Conservation (phyloP, 106 monocot species). For the Dioscorea dumetorum region DNA sequence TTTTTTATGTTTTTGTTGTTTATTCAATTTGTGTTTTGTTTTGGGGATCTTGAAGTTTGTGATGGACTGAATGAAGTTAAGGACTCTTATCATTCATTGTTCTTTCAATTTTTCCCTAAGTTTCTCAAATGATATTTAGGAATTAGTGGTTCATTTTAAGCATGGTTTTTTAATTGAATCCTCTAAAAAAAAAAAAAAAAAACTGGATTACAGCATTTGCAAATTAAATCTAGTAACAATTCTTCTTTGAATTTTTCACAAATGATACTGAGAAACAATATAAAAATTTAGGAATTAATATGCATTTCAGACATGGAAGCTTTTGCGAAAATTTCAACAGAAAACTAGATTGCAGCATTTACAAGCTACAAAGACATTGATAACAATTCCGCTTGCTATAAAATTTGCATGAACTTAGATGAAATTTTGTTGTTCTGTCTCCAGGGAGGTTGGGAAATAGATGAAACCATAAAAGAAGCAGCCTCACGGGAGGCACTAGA, state of each 20-base stretch:
- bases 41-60: too few relatives aligned
- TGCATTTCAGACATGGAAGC: not conserved
- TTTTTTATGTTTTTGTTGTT: too few relatives aligned
- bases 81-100: too few relatives aligned
- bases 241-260: not conserved
- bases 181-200: not conserved
- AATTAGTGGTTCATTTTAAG: not conserved
- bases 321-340: not conserved
- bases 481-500: slow-evolving; percentile 49
- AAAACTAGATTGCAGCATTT: not conserved
- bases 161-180: not conserved
- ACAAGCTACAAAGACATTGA: not conserved
- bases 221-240: not conserved
- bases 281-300: not conserved
- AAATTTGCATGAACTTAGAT: not conserved
- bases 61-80: too few relatives aligned
- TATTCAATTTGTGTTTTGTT: too few relatives aligned
- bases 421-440: not conserved
- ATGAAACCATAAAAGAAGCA: slow-evolving; percentile 36
- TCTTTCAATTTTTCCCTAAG: too few relatives aligned
- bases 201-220: not conserved
- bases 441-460: slow-evolving; percentile 64
- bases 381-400: not conserved
- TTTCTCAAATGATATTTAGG: too few relatives aligned
- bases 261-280: too few relatives aligned